Conservation (phyloP, 257 asterid genomes). For the Nyctanthes arbortristis region DNA sequence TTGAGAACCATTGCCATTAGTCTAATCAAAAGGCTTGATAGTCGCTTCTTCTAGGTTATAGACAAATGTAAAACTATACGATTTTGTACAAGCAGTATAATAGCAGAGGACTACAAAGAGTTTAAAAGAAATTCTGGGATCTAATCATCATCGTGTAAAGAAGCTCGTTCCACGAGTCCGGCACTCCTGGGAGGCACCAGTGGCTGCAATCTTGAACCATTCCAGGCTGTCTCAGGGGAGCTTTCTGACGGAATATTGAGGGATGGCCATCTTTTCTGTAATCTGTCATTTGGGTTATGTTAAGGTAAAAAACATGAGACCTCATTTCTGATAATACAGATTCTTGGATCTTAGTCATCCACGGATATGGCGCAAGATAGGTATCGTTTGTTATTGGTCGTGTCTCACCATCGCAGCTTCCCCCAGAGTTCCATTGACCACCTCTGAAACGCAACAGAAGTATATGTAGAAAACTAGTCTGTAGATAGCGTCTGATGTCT, state of each 20-base stretch:
- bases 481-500: too few relatives aligned
- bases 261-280: conserved; percentile 72
- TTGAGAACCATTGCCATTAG: too few relatives aligned
- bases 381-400: conserved; percentile 43
- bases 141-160: conserved; percentile 39
- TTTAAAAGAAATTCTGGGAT: conserved; percentile 5
- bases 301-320: conserved; percentile 45
- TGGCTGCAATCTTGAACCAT: conserved; percentile 65
- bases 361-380: conserved; percentile 50
- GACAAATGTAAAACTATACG: neutral
- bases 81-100: neutral
- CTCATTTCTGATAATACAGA: conserved; percentile 40
- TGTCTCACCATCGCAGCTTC: conserved; percentile 56
- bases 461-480: too few relatives aligned
- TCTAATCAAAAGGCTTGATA: too few relatives aligned
- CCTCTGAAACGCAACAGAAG: conserved; percentile 37
- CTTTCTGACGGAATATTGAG: conserved; percentile 41
- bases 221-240: conserved; percentile 17
- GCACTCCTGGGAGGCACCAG: conserved; percentile 70
- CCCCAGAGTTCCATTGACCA: conserved; percentile 68
- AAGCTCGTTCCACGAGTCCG: conserved; percentile 60
- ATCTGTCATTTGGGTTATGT: conserved; percentile 55
- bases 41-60: too few relatives aligned
- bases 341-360: conserved; percentile 60
- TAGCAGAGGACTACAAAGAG: neutral